Evolutionary conservation across 805 yeast genomes (phyloP).

Genomic region (Candida easanensis): DNA sequence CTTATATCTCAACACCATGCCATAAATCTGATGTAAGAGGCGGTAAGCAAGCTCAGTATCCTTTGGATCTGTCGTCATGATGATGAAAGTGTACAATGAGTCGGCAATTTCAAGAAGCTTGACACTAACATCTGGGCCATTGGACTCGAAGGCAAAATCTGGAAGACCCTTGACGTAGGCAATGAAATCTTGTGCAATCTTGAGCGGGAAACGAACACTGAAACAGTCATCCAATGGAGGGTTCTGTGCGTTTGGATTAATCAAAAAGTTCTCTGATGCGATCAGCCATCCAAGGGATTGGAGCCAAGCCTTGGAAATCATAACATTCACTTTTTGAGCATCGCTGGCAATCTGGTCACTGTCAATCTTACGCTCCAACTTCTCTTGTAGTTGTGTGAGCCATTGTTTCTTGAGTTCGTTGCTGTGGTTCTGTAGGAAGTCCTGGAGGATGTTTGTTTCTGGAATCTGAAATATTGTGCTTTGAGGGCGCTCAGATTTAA

Average conservation of each 20-base stretch:
- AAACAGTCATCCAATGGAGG: conserved; percentile 19
- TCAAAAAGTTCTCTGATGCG: conserved; percentile 20
- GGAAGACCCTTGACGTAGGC: conserved; percentile 16
- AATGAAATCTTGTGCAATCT: conserved; percentile 23
- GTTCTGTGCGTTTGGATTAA: conserved; percentile 13
- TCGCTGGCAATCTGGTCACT: conserved; percentile 13
- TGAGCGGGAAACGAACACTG: conserved; percentile 21
- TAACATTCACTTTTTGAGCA: conserved; percentile 24
- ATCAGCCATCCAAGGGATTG: conserved; percentile 26
- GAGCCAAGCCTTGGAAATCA: conserved; percentile 25
- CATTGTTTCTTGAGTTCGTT: conserved; percentile 21
- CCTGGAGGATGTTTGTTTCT: conserved; percentile 12
- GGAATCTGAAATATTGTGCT: conserved; percentile 10
- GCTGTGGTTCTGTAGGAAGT: conserved; percentile 18
- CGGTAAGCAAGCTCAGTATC: conserved; percentile 18
- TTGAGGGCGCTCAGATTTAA: conserved; percentile 9
- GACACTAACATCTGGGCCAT: conserved; percentile 26
- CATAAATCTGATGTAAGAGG: conserved; percentile 18
- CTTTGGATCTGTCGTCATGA: conserved; percentile 13
- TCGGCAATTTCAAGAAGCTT: conserved; percentile 26
- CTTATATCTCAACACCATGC: conserved; percentile 21
- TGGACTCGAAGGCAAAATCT: conserved; percentile 25
- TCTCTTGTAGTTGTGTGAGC: conserved; percentile 21
- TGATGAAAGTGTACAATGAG: conserved; percentile 19
- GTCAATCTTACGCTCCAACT: conserved; percentile 16